Evolutionary conservation across 805 yeast species (phyloP).

Genomic region (Candida mattraensis): DNA sequence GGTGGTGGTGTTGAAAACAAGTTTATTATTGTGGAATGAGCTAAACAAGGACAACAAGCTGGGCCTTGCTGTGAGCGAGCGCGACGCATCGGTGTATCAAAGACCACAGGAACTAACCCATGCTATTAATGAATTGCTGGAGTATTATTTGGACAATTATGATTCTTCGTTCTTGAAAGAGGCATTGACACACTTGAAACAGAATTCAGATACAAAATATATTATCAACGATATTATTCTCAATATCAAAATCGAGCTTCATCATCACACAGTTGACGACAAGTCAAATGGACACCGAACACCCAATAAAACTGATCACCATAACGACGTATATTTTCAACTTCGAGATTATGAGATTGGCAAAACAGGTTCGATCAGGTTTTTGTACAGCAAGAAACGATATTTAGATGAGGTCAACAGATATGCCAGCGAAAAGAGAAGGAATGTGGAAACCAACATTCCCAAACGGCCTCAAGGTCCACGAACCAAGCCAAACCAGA

Average conservation of each 20-base stretch:
- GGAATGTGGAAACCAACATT: too few species aligned
- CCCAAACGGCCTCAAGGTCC: conserved; percentile 2
- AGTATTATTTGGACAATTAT: conserved; percentile 32
- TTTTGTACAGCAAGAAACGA: conserved; percentile 31
- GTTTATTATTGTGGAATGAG: conserved; percentile 36
- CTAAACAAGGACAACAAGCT: conserved; percentile 13
- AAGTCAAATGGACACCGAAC: conserved; percentile 1
- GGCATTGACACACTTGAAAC: conserved; percentile 20
- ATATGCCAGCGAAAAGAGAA: conserved; percentile 11
- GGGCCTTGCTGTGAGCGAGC: conserved; percentile 13
- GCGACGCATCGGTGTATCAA: conserved; percentile 12
- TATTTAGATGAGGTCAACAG: conserved; percentile 28
- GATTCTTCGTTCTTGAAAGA: conserved; percentile 26
- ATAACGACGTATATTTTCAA: conserved; percentile 31
- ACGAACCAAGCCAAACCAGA: conserved; percentile 6
- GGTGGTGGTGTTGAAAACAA: conserved; percentile 60
- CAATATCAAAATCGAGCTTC: conserved; percentile 32
- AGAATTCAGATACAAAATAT: conserved; percentile 20
- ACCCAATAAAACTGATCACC: conserved; percentile 2
- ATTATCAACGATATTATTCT: conserved; percentile 29
- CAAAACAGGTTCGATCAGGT: conserved; percentile 33
- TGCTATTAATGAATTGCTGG: conserved; percentile 29
- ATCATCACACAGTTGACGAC: conserved; percentile 9
- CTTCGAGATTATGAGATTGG: conserved; percentile 32
- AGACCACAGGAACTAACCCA: conserved; percentile 8